phyloP scores from a whole-genome alignment of 768 basidiomycete species.

The Nidularia pulvinata region DNA sequence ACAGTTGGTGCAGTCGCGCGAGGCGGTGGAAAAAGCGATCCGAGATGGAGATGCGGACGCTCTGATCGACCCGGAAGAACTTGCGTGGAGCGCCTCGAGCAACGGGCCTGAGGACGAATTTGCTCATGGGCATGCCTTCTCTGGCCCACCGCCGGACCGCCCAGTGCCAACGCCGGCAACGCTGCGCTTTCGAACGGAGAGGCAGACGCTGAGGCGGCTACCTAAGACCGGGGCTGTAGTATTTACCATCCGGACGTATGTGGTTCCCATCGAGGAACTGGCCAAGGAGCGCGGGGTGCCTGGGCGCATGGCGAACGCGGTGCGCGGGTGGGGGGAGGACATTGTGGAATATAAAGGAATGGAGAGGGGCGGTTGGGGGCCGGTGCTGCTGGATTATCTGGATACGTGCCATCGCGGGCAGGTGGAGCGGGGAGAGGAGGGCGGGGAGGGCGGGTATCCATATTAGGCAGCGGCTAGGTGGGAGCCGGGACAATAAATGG shows the following conservation, averaged over 20 bases:
- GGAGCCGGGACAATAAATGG: background rate
- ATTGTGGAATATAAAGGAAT: constrained; percentile 51
- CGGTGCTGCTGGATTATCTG: constrained; percentile 31
- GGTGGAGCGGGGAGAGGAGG: constrained; percentile 10
- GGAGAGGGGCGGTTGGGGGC: constrained; percentile 25
- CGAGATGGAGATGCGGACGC: constrained; percentile 6
- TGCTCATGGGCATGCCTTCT: constrained; percentile 15
- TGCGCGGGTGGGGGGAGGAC: constrained; percentile 66
- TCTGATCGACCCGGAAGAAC: constrained; percentile 60
- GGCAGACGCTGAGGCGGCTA: constrained; percentile 67
- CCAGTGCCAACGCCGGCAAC: constrained; percentile 32
- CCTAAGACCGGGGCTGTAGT: constrained; percentile 62
- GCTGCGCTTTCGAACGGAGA: constrained; percentile 58
- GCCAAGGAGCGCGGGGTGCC: constrained; percentile 56
- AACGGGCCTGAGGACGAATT: constrained; percentile 54
- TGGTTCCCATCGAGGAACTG: constrained; percentile 52
- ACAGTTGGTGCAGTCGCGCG: constrained; percentile 21
- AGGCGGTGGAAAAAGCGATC: constrained; percentile 3
- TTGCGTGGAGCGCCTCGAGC: constrained; percentile 60
- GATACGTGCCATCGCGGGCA: constrained; percentile 19
- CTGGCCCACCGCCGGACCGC: constrained; percentile 3
- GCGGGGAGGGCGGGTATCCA: constrained; percentile 14
- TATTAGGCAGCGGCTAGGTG: constrained; percentile 4
- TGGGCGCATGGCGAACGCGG: constrained; percentile 59
- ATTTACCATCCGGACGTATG: constrained; percentile 71